Base-by-base conservation (phyloP, 2,329 filamentous ascomycete species). In the Epichloe coenophiala region DNA sequence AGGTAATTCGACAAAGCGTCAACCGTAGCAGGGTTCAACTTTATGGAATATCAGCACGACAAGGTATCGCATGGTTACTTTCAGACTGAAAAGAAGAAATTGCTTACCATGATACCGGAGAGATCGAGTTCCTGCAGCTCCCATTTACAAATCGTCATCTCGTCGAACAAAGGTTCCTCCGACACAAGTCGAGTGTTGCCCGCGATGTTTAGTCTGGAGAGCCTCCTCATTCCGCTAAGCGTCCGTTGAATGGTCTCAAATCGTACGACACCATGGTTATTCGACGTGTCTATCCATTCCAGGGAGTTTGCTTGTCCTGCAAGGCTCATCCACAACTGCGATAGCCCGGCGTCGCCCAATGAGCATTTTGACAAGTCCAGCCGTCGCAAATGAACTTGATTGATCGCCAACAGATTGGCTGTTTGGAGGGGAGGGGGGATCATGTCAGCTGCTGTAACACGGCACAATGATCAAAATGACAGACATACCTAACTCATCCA, bases 111-210 rank as follows among this genome's bases (percentile, higher is more conserved):
- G 61, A 75, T 78, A 5, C 72, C 71, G 3, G 77, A 78, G 31
- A 80, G 61, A 54, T 80, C 71, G 15, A 80, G 62, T 51, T 76
- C 74, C 57, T 77, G 71, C 23, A 80, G 64, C n/a, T 64, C 63
- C 67, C 72, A 74, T 17, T 63, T 58, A 40, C 65, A 56, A 43
- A 77, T 61, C 7, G 66, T 61, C 47, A 69, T 67, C 52, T 72
- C 60, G 48, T 75, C 65, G 31, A 80, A 70, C 3, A 80, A 60
- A 2, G 74, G 68, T 13, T 66, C 66, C 3, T 70, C 68, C 1
- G 68, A 60, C 23, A 67, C 60, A 13, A 75, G 69, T 36, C 74
- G 71, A 15, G 78, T 68, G 38, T 73, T 73, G 45, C 74, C 73
- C 3, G 72, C 68, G 35, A 80, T 69, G 44, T 74, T 75, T 31